Percentiles rank a stretch among this genome's conserved stretches.
phyloP scores from a whole-genome alignment of 1,284 basidiomycete genomes.

The Apiotrichum brassicae region DNA sequence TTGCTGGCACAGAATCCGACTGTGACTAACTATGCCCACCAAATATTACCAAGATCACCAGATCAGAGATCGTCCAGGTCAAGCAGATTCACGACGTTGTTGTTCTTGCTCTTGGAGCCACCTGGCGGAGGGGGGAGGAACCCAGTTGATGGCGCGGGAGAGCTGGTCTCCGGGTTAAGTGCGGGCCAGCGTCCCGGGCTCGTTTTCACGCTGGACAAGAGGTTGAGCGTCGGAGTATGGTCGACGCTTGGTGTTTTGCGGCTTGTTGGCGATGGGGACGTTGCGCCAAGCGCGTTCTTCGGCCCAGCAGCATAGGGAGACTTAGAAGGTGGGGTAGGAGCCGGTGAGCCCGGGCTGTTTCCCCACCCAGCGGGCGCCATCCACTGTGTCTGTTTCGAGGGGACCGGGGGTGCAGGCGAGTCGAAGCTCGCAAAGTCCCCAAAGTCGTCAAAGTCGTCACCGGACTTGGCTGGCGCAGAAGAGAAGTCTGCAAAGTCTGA shows the following conservation, averaged over 20 bases:
- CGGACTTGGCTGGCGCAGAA: not conserved
- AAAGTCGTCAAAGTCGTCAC: not conserved
- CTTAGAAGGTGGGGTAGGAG: constrained; percentile 10
- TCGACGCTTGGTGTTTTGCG: constrained; percentile 2
- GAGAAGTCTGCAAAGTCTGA: constrained; percentile 6
- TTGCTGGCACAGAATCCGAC: no score
- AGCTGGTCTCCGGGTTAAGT: not conserved
- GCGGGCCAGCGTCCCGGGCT: not conserved
- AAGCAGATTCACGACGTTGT: not conserved
- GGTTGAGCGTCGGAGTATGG: constrained; percentile 6
- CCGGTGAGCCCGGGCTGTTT: not conserved
- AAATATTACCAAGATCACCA: no score
- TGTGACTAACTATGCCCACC: no score
- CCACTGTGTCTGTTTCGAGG: not conserved
- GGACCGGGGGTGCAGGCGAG: not conserved
- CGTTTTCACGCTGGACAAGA: constrained; percentile 1
- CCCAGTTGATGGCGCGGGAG: not conserved
- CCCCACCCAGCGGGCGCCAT: not conserved
- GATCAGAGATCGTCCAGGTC: not conserved
- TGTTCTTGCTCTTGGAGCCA: not conserved
- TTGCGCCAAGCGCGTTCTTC: not conserved
- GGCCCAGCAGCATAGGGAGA: not conserved
- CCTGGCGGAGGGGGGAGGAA: not conserved
- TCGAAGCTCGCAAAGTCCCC: constrained; percentile 1
- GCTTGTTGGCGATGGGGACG: not conserved